A percentile compares a stretch with the other conserved stretches of the same genome.
These are phyloP conservation scores for Gnetum montanum DNA, from an alignment of 75 land plant genomes.

Conservation along the genomic window DNA sequence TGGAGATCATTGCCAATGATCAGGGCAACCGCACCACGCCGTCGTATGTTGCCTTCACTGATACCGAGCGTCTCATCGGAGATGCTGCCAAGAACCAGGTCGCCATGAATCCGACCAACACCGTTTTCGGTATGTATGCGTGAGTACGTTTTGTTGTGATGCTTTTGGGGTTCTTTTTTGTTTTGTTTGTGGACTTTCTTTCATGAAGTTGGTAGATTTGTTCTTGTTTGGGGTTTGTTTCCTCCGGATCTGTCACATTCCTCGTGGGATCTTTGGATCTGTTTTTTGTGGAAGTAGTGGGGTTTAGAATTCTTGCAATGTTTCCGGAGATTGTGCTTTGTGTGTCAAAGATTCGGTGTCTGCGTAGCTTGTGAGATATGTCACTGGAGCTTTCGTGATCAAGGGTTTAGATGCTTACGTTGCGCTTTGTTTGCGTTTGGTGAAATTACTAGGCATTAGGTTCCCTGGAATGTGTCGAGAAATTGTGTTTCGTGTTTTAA, in stretches of 20 bases:
- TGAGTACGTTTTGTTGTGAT: background rate
- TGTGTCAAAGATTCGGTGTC: background rate
- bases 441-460: background rate
- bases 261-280: background rate
- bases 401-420: no score
- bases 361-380: no score
- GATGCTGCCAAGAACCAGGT: conserved; percentile 32
- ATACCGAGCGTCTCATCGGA: conserved; percentile 27
- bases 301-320: background rate
- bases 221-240: background rate
- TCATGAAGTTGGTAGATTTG: background rate
- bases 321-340: background rate
- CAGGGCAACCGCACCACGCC: conserved; percentile 33
- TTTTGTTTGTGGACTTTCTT: background rate
- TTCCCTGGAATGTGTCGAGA: background rate
- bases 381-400: no score
- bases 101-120: conserved; percentile 28
- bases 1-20: conserved; percentile 22
- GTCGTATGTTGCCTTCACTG: conserved; percentile 27
- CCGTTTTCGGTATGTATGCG: conserved; percentile 17
- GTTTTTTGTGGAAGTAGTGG: background rate
- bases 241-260: background rate
- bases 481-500: no score
- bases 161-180: background rate
- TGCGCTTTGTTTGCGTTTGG: background rate